Conservation (phyloP, 2,329 filamentous ascomycete genomes). For the Nemania sp. region DNA sequence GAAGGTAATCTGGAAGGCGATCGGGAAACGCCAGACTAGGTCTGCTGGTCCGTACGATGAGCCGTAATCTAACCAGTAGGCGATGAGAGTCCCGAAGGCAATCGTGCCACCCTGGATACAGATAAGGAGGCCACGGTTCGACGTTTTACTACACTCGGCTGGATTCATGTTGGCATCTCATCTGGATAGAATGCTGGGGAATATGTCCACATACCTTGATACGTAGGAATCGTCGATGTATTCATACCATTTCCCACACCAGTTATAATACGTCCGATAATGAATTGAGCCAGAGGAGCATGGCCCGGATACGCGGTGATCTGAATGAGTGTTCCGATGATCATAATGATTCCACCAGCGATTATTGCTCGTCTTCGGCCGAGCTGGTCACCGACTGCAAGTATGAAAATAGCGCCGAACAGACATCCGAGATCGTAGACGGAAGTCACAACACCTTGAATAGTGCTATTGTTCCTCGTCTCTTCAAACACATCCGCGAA, state of each 20-base stretch:
- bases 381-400: conserved; percentile 65
- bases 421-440: conserved; percentile 62
- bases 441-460: conserved; percentile 61
- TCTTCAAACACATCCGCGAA: conserved; percentile 63
- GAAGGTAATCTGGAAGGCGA: conserved; percentile 62
- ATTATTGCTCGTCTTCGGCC: conserved; percentile 67
- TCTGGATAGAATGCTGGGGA: too few relatives aligned
- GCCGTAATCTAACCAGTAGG: conserved; percentile 67
- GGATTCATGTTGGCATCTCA: conserved; percentile 24
- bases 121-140: conserved; percentile 58
- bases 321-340: conserved; percentile 67
- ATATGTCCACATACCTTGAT: conserved; percentile 52
- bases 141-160: conserved; percentile 59
- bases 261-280: conserved; percentile 63
- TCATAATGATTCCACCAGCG: conserved; percentile 67
- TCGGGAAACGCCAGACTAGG: conserved; percentile 67
- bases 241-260: conserved; percentile 66
- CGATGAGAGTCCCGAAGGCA: conserved; percentile 58
- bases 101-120: conserved; percentile 61
- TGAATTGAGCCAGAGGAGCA: conserved; percentile 58
- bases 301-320: conserved; percentile 52
- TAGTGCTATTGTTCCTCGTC: conserved; percentile 58
- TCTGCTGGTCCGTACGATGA: conserved; percentile 57
- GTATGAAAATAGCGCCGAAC: conserved; percentile 61
- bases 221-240: conserved; percentile 60